Evolutionary conservation across 2,329 filamentous ascomycete species (phyloP).

Genomic region (Talaromyces sp.): DNA sequence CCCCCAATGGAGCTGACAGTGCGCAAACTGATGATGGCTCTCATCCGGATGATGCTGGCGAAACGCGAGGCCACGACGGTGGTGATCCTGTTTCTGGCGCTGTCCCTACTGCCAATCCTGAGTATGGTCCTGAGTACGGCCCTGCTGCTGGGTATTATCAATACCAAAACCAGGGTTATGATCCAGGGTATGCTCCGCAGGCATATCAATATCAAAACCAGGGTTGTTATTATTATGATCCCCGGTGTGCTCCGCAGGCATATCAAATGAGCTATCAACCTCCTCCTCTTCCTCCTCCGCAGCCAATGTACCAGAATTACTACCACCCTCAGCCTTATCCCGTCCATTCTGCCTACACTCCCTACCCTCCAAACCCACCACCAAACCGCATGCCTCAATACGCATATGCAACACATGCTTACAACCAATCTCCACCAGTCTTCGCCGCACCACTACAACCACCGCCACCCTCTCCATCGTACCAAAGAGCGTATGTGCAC

Average conservation of each 20-base stretch:
- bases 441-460: neutral
- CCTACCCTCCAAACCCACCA: neutral
- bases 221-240: neutral
- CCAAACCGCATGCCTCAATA: neutral
- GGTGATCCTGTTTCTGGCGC: no score
- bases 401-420: neutral
- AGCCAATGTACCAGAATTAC: neutral
- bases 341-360: neutral
- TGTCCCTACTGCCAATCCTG: neutral
- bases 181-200: neutral
- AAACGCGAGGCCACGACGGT: no score
- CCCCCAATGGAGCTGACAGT: no score
- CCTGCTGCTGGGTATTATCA: neutral
- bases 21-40: no score
- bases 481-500: neutral
- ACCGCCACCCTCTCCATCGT: neutral
- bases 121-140: neutral
- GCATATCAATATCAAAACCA: neutral
- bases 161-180: neutral
- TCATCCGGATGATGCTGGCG: no score
- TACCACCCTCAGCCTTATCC: neutral
- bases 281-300: neutral
- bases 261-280: neutral
- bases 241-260: neutral
- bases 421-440: neutral